Evolutionary conservation across 2,329 filamentous ascomycete genomes (phyloP), one percentile per base, ranked within the genome.

Genomic region (Tolypocladium tropicale): DNA sequence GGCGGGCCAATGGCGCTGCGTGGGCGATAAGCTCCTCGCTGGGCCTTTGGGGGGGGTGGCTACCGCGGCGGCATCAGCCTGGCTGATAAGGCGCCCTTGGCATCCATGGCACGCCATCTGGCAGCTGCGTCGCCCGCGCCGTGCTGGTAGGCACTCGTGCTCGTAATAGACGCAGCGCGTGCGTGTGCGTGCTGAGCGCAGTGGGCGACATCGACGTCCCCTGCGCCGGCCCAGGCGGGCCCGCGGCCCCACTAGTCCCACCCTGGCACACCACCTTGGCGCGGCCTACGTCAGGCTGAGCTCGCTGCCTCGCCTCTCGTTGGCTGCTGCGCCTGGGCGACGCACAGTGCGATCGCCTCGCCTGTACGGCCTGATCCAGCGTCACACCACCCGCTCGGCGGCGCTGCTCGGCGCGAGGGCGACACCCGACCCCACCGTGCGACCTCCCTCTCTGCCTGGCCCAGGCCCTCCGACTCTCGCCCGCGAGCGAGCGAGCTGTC

Each of bases 191-290:
- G n/a, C n/a, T n/a, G n/a, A n/a, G n/a, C n/a, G n/a, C n/a, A n/a
- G 34, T 36, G 34, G 21, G 23, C 43, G 43, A 28, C 43, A 14
- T 28, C 43, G 9, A 2, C 23, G 21, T 32, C 32, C 48, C 23
- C 54, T 55, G 49, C 54, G 48, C 54, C 28, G 49, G 54, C 48
- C 54, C 46, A 52, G 48, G 54, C 54, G 54, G 54, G 32, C 49
- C 30, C 32, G 33, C 54, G 36, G 54, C 54, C 54, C 50, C 50
- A 53, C 54, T 33, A 21, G 30, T 2, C 6, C 54, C 49, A 56
- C 50, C 50, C 23, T 39, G 33, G 23, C 49, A 52, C 54, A 55
- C 54, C 48, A 37, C 54, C 52, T 32, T n/a, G 5, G 43, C 9
- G 7, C 25, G 16, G 43, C 25, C 6, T 32, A 33, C 41, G 53